Base-by-base conservation (phyloP, 306 rosid genomes). In the Parietaria judaica region DNA sequence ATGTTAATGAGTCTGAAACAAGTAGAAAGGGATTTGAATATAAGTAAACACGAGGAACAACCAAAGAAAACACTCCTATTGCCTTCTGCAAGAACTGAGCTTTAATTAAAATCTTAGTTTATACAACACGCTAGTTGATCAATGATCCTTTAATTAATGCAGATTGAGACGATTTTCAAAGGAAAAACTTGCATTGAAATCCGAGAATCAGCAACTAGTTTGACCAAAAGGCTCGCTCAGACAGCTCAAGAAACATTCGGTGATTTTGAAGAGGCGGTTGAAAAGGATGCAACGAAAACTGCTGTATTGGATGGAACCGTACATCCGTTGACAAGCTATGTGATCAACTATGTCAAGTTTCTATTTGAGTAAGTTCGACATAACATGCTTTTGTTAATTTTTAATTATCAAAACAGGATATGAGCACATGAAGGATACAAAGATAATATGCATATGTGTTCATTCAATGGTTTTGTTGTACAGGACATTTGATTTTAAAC, bases 221-320 rank as follows among this genome's bases (percentile, higher is more conserved):
- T 92, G 85, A 84, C 99, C 38, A 92, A 88, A 84, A 80, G 81
- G 54, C 94, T 92, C 60, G 96, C 99, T 16, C 94, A 79, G 79
- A 88, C 95, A 3, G 96, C 97, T 3, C 88, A 88, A 67, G 92
- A 86, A 51, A 88, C 96, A 3, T 88, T 92, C 74, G 96, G 96
- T 61, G 97, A 92, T 84, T 88, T 88, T 81, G 97, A 92, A 77
- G 97, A 86, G 80, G 97, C 94, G 4, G 94, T 92, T 76, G 96
- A 88, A 70, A 88, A 89, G 72, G 95, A 92, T 78, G 95, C 96
- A 46, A 92, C 96, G 0, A 86, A 92, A 72, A 92, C 97, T 68
- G 99, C 95, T 54, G 99, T 92, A 54, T 75, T 81, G 57, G 99
- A 92, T 82, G 99, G 96, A 77, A 88, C 99, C 56, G 96, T 88